These are phyloP conservation scores for Asterella californica DNA, from an alignment of 225 moss, liverwort and hornwort species.

Conservation along the genomic window DNA sequence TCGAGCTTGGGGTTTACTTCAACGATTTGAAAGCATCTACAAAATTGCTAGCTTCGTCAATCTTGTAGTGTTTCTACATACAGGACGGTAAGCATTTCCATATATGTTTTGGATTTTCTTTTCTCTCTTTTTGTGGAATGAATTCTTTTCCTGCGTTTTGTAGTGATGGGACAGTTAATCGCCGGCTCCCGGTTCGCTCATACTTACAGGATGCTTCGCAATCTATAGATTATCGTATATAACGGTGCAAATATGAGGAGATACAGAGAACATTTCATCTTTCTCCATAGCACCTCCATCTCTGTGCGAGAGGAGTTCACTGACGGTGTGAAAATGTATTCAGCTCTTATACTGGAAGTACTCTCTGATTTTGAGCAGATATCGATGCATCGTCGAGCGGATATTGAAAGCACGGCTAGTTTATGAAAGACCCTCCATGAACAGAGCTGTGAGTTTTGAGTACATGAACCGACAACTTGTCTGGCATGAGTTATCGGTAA, in stretches of 20 bases:
- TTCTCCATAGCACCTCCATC: neutral
- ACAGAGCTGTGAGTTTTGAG: slow-evolving; percentile 93
- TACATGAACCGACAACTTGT: slow-evolving; percentile 99
- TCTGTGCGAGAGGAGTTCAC: neutral
- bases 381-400: slow-evolving; percentile 82
- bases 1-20: slow-evolving; percentile 76
- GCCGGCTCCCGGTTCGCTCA: neutral
- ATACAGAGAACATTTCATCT: neutral
- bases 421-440: slow-evolving; percentile 75
- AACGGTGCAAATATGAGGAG: neutral
- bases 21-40: slow-evolving; percentile 78
- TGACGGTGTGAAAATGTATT: neutral
- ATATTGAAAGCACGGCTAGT: slow-evolving; percentile 78
- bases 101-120: too few relatives aligned
- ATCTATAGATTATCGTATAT: neutral
- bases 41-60: slow-evolving; percentile 86
- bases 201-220: neutral
- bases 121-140: neutral
- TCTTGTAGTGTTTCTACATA: slow-evolving; percentile 71
- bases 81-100: slow-evolving; percentile 62
- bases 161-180: neutral
- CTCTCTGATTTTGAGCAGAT: slow-evolving; percentile 45
- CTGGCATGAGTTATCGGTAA: slow-evolving; percentile 94
- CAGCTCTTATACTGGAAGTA: neutral
- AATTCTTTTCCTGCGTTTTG: neutral